These are phyloP conservation scores for Eutrema heterophyllum DNA, from an alignment of 345 rosid species.

Conservation along the genomic window DNA sequence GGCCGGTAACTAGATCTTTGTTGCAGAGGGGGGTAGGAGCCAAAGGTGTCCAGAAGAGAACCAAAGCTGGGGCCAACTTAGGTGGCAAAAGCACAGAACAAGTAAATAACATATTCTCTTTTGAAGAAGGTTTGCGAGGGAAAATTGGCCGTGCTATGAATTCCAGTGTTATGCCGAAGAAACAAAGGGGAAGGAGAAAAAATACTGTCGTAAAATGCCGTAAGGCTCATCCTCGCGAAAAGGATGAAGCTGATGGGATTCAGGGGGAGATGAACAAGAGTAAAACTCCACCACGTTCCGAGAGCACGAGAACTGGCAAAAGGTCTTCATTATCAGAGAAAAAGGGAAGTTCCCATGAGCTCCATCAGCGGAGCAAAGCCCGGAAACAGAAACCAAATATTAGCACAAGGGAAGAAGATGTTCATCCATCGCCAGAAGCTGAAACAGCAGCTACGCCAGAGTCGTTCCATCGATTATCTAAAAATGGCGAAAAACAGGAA, in stretches of 20 bases:
- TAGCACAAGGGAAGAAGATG: conserved; percentile 31
- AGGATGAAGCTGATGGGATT: conserved; percentile 35
- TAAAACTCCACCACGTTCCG: conserved; percentile 32
- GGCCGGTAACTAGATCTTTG: conserved; percentile 63
- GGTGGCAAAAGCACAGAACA: conserved; percentile 29
- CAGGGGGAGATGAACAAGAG: conserved; percentile 34
- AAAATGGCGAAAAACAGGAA: conserved; percentile 36
- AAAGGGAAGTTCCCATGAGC: conserved; percentile 30
- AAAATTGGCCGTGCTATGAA: conserved; percentile 32
- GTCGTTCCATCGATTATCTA: conserved; percentile 29
- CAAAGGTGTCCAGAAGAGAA: conserved; percentile 29
- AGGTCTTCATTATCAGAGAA: conserved; percentile 40
- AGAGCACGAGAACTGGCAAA: conserved; percentile 38
- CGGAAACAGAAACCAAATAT: conserved; percentile 28
- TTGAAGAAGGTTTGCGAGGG: conserved; percentile 42
- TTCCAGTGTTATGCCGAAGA: conserved; percentile 32
- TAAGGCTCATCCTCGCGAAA: conserved; percentile 36
- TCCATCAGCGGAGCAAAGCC: conserved; percentile 24
- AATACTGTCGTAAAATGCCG: conserved; percentile 37
- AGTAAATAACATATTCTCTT: conserved; percentile 44
- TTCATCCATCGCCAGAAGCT: conserved; percentile 29
- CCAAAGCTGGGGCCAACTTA: conserved; percentile 34
- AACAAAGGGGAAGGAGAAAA: conserved; percentile 39
- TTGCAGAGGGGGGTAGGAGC: conserved; percentile 40
- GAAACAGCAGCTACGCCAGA: conserved; percentile 35